A percentile compares a stretch with the other conserved stretches of the same genome.
Evolutionary conservation across 2,329 filamentous ascomycete species (phyloP).

Genomic region (Hymenotorrendiella dingleyae): DNA sequence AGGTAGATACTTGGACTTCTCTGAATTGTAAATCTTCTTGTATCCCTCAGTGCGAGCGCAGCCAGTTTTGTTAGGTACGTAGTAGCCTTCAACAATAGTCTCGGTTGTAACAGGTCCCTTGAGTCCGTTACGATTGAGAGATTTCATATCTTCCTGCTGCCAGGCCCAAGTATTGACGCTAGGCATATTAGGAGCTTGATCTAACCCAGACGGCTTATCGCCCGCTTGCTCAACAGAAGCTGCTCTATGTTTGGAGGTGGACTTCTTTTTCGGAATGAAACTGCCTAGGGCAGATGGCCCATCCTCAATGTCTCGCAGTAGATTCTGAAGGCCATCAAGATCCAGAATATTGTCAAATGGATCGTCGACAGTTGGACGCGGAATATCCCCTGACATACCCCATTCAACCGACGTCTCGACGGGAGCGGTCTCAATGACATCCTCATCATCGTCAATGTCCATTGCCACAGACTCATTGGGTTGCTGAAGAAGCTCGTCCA

Average conservation of each 20-base stretch:
- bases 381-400: slow-evolving; percentile 52
- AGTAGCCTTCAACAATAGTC: slow-evolving; percentile 56
- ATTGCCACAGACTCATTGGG: slow-evolving; percentile 33
- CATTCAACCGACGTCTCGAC: slow-evolving; percentile 45
- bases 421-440: slow-evolving; percentile 32
- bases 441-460: slow-evolving; percentile 28
- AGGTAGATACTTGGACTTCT: slow-evolving; percentile 96
- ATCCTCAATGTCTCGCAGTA: slow-evolving; percentile 66
- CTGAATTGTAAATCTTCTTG: slow-evolving; percentile 92
- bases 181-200: too few relatives aligned
- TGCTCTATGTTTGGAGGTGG: slow-evolving; percentile 30
- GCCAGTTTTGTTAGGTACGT: slow-evolving; percentile 80
- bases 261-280: slow-evolving; percentile 33
- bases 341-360: slow-evolving; percentile 59
- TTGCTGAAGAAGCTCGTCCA: slow-evolving; percentile 36
- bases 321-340: slow-evolving; percentile 63
- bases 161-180: slow-evolving; percentile 61
- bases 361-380: slow-evolving; percentile 60
- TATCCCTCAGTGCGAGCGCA: slow-evolving; percentile 87
- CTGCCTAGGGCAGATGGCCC: slow-evolving; percentile 49
- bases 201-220: too few relatives aligned
- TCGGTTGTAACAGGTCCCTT: slow-evolving; percentile 37
- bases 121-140: slow-evolving; percentile 54
- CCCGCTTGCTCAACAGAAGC: too few relatives aligned
- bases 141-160: slow-evolving; percentile 67